phyloP scores from a whole-genome alignment of 2,329 filamentous ascomycete species.

The Talaromyces atroroseus region DNA sequence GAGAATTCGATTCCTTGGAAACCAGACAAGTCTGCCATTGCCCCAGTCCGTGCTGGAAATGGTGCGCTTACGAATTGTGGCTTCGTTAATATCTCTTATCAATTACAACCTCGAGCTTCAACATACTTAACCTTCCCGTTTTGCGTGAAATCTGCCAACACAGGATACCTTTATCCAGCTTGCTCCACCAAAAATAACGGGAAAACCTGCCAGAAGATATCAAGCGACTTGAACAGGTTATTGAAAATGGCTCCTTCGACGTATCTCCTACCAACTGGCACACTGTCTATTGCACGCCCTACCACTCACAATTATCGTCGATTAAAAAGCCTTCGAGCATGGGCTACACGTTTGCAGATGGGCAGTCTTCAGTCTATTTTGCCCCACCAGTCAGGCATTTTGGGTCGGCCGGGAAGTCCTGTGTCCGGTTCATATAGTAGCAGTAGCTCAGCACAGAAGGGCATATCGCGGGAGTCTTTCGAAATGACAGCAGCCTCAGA shows the following conservation, averaged over 20 bases:
- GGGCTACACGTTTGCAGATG: slow-evolving; percentile 35
- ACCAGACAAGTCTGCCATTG: not conserved
- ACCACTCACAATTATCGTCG: not conserved
- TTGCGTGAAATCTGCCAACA: not conserved
- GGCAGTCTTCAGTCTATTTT: slow-evolving; percentile 18
- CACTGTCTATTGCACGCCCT: not conserved
- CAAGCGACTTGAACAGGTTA: not conserved
- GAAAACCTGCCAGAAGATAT: not conserved
- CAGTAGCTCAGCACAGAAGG: not conserved
- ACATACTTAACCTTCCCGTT: slow-evolving; percentile 7
- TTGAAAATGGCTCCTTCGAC: not conserved
- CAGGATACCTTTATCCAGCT: not conserved
- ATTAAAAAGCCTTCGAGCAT: slow-evolving; percentile 18
- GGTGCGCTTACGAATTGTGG: not conserved
- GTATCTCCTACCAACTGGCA: not conserved
- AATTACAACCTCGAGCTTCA: not conserved
- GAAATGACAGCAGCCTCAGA: not conserved
- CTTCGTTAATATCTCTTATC: not conserved
- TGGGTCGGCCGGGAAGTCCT: slow-evolving; percentile 34
- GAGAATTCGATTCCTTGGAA: not conserved
- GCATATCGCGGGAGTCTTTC: not conserved
- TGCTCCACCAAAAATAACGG: not conserved
- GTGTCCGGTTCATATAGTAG: slow-evolving; percentile 24
- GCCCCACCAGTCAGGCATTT: slow-evolving; percentile 16
- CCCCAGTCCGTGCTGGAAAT: not conserved